Conservation (phyloP, 1,284 basidiomycete genomes). For the Coniophora puteana region DNA sequence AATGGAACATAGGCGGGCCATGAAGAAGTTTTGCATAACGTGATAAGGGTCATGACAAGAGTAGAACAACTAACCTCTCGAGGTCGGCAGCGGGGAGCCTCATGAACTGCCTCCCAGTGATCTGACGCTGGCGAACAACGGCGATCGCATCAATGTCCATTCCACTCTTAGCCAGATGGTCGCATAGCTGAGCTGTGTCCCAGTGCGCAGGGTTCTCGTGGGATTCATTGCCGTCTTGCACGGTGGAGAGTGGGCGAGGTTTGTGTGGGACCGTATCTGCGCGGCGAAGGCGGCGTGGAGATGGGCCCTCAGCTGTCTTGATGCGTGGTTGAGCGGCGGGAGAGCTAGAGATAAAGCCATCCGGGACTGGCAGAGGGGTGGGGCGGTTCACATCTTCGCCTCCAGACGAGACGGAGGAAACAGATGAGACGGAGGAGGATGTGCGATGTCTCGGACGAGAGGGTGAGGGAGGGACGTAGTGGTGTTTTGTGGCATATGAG, state of each 20-base stretch:
- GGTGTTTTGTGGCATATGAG: conserved; percentile 20
- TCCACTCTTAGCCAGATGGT: conserved; percentile 17
- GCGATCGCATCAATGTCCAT: conserved; percentile 1
- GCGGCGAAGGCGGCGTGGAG: conserved; percentile 6
- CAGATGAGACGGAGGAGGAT: conserved; percentile 19
- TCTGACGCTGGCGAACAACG: conserved; percentile 15
- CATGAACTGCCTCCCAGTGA: conserved; percentile 25
- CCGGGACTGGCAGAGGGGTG: conserved; percentile 16
- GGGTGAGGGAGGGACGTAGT: conserved; percentile 26
- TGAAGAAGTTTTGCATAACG: neutral
- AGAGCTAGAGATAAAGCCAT: neutral
- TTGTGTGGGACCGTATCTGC: conserved; percentile 17
- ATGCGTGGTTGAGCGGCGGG: conserved; percentile 1
- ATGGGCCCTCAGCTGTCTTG: neutral
- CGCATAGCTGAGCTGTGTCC: conserved; percentile 17
- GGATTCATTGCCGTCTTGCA: conserved; percentile 1
- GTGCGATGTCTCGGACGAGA: conserved; percentile 20
- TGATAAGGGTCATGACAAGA: neutral
- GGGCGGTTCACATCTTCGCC: conserved; percentile 7
- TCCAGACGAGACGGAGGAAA: conserved; percentile 8
- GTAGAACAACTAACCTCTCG: conserved; percentile 14
- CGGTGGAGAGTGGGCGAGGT: conserved; percentile 5
- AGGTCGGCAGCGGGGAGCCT: conserved; percentile 24
- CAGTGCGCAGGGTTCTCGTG: conserved; percentile 23
- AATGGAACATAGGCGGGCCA: conserved; percentile 1